A percentile compares a stretch with the other conserved stretches of the same genome.
Evolutionary conservation across 2,329 filamentous ascomycete genomes (phyloP).

Genomic region (Meredithiella fracta): DNA sequence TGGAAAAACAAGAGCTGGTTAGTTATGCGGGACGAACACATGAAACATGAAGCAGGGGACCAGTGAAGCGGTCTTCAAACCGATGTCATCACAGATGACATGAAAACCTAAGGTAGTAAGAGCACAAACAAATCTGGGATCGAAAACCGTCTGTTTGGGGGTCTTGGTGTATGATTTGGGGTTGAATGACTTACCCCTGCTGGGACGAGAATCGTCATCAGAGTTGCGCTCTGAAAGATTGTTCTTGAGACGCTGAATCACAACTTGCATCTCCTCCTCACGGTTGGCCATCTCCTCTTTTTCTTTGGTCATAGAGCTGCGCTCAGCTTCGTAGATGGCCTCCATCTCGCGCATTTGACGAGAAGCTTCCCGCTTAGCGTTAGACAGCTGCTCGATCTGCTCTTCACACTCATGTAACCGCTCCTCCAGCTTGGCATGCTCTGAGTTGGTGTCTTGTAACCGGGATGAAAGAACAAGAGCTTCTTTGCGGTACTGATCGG

Average conservation of each 20-base stretch:
- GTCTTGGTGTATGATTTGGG: not conserved
- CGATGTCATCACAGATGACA: not conserved
- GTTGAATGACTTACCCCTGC: constrained; percentile 10
- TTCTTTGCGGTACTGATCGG: constrained; percentile 71
- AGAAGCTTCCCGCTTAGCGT: constrained; percentile 69
- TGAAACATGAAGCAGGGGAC: not conserved
- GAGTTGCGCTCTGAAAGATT: constrained; percentile 59
- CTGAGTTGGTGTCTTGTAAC: constrained; percentile 67
- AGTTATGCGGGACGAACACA: not conserved
- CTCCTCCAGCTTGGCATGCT: constrained; percentile 79
- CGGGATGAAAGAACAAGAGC: constrained; percentile 68
- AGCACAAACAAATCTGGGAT: not conserved
- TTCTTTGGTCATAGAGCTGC: constrained; percentile 73
- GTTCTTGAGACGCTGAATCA: constrained; percentile 86
- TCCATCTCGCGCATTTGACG: constrained; percentile 83
- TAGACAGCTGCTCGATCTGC: constrained; percentile 61
- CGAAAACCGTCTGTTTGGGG: not conserved
- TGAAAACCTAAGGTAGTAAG: not conserved
- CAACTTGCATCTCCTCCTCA: constrained; percentile 79
- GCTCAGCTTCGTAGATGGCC: constrained; percentile 79
- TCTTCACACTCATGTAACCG: constrained; percentile 73
- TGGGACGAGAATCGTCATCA: constrained; percentile 22
- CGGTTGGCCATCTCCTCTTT: constrained; percentile 72
- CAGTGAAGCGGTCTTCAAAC: not conserved
- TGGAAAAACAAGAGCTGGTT: constrained; percentile 8